Percentiles rank a stretch among this genome's conserved stretches.
Conservation (phyloP, 1,284 basidiomycete species). For the Microbotryum violaceum region DNA sequence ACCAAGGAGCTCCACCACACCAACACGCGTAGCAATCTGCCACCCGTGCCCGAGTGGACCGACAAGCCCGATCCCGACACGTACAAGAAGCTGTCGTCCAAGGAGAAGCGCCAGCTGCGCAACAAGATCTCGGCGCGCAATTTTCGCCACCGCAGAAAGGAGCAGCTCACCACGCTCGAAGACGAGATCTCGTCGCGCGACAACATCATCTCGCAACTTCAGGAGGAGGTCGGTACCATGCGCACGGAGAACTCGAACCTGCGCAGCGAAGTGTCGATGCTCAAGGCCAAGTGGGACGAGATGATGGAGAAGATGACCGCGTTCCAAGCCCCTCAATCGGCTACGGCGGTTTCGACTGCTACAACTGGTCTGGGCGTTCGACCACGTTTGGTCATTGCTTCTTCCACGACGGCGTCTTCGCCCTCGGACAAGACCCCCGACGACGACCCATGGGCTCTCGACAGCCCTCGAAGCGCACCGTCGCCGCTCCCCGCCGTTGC, state of each 20-base stretch:
- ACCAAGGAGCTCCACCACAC: constrained; percentile 26
- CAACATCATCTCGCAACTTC: constrained; percentile 76
- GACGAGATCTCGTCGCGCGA: constrained; percentile 90
- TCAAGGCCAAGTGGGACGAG: constrained; percentile 55
- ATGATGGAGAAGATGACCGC: constrained; percentile 41
- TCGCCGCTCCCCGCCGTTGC: constrained; percentile 3
- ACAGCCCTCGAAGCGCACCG: constrained; percentile 5
- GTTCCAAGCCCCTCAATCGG: constrained; percentile 37
- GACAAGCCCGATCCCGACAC: constrained; percentile 69
- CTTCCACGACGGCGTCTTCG: constrained; percentile 12
- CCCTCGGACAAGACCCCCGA: constrained; percentile 19
- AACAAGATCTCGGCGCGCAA: constrained; percentile 97
- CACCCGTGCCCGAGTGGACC: constrained; percentile 35
- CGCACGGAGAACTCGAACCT: constrained; percentile 68
- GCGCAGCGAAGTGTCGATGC: constrained; percentile 68
- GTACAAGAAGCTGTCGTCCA: constrained; percentile 88
- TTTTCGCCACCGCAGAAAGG: constrained; percentile 86
- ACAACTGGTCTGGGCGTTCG: constrained; percentile 22
- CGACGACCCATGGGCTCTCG: constrained; percentile 16
- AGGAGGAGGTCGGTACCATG: constrained; percentile 51
- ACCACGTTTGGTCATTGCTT: constrained; percentile 17
- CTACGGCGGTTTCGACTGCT: constrained; percentile 20
- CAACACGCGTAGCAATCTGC: constrained; percentile 9
- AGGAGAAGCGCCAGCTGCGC: constrained; percentile 90
- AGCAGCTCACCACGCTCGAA: constrained; percentile 53